phyloP scores from a whole-genome alignment of 2,329 filamentous ascomycete genomes.

The Hymenoscyphus repandus region DNA sequence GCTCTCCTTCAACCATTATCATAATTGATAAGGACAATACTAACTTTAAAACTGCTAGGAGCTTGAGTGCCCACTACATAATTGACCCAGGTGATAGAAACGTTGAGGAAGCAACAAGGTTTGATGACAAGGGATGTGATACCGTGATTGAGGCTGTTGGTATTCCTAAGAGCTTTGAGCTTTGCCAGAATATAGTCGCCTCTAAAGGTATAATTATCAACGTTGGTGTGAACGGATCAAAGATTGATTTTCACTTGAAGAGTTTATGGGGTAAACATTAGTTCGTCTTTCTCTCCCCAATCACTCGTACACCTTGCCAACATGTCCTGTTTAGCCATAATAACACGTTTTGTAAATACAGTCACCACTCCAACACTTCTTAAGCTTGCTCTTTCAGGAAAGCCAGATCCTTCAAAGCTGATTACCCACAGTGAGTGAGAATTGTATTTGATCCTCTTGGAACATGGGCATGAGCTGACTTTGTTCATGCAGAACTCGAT shows the following conservation, averaged over 20 bases:
- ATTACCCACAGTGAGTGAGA: conserved; percentile 44
- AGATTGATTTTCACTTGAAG: conserved; percentile 46
- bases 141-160: conserved; percentile 74
- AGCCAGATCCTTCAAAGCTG: conserved; percentile 37
- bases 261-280: conserved; percentile 42
- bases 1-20: conserved; percentile 46
- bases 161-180: conserved; percentile 45
- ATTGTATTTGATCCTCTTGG: too few relatives aligned
- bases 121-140: conserved; percentile 47
- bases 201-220: conserved; percentile 50
- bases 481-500: too few relatives aligned
- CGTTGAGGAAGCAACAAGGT: conserved; percentile 36
- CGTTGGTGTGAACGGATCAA: conserved; percentile 52
- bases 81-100: conserved; percentile 36
- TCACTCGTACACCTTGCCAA: neutral
- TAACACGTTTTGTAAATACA: conserved; percentile 43
- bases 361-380: conserved; percentile 44
- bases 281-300: too few relatives aligned
- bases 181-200: conserved; percentile 49
- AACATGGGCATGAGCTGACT: too few relatives aligned
- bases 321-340: conserved; percentile 34
- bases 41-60: conserved; percentile 41
- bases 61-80: conserved; percentile 43
- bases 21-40: conserved; percentile 46
- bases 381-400: conserved; percentile 39